A percentile compares a stretch with the other conserved stretches of the same genome.
Evolutionary conservation across 2,329 filamentous ascomycete species (phyloP).

Genomic region (Trichocomaceae sp.): DNA sequence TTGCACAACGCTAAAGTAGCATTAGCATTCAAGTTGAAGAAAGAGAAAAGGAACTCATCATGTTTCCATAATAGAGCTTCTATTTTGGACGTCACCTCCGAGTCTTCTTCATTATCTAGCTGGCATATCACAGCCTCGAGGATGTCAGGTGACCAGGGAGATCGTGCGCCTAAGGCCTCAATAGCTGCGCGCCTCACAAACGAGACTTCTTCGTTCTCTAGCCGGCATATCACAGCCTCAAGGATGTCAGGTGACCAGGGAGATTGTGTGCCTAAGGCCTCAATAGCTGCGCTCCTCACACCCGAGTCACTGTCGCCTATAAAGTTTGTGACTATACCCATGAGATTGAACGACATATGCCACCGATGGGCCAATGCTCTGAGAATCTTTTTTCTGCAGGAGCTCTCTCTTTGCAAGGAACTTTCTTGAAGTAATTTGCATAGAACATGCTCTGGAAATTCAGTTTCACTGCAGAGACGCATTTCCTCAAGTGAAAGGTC

Average conservation of each 20-base stretch:
- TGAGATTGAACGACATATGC: constrained; percentile 6
- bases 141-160: too few relatives aligned
- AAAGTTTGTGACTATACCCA: constrained; percentile 1
- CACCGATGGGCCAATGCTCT: neutral
- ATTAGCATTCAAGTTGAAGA: constrained; percentile 1
- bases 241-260: too few relatives aligned
- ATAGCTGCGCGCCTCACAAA: neutral
- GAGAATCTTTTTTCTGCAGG: neutral
- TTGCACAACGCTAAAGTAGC: neutral
- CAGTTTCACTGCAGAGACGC: constrained; percentile 6
- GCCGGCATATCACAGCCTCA: neutral
- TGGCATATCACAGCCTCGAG: too few relatives aligned
- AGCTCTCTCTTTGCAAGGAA: neutral
- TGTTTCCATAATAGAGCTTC: constrained; percentile 7
- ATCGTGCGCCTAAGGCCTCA: too few relatives aligned
- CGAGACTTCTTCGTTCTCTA: too few relatives aligned
- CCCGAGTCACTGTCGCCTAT: neutral
- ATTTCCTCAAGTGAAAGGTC: neutral
- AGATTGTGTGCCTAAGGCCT: too few relatives aligned
- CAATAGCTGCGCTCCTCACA: neutral
- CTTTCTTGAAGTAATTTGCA: constrained; percentile 3
- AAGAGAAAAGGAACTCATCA: neutral
- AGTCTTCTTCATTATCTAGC: neutral
- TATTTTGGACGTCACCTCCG: neutral
- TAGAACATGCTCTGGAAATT: constrained; percentile 9